Evolutionary conservation across 2,329 filamentous ascomycete species (phyloP).

Genomic region (Akanthomyces uredinophilus): DNA sequence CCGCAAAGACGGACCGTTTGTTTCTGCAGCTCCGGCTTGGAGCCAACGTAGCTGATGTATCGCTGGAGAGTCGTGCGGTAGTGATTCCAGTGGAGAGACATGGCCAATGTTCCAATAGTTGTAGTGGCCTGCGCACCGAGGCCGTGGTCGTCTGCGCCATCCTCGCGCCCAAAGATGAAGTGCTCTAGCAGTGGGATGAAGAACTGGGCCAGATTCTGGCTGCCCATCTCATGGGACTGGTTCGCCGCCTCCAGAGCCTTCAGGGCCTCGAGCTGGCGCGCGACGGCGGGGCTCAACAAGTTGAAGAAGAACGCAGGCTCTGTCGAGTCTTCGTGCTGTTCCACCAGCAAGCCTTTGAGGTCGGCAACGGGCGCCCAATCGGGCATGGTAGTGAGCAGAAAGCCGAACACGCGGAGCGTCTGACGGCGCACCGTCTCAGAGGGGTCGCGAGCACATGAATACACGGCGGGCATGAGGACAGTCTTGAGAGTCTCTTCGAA

Average conservation of each 20-base stretch:
- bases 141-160: constrained; percentile 72
- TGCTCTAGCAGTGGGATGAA: constrained; percentile 91
- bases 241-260: constrained; percentile 69
- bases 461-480: constrained; percentile 70
- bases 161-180: constrained; percentile 79
- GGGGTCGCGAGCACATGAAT: constrained; percentile 66
- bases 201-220: constrained; percentile 76
- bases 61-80: constrained; percentile 79
- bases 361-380: constrained; percentile 68
- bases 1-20: constrained; percentile 77
- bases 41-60: constrained; percentile 76
- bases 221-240: constrained; percentile 57
- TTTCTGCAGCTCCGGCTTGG: constrained; percentile 79
- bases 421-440: constrained; percentile 85
- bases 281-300: constrained; percentile 81
- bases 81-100: constrained; percentile 82
- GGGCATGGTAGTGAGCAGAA: constrained; percentile 66
- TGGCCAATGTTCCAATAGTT: constrained; percentile 69
- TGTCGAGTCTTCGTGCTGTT: constrained; percentile 57
- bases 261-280: constrained; percentile 78
- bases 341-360: constrained; percentile 61
- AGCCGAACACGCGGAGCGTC: constrained; percentile 72
- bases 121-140: constrained; percentile 81
- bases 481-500: constrained; percentile 56
- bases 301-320: constrained; percentile 83